Conservation (phyloP, 805 yeast species). For the Lachancea waltii region DNA sequence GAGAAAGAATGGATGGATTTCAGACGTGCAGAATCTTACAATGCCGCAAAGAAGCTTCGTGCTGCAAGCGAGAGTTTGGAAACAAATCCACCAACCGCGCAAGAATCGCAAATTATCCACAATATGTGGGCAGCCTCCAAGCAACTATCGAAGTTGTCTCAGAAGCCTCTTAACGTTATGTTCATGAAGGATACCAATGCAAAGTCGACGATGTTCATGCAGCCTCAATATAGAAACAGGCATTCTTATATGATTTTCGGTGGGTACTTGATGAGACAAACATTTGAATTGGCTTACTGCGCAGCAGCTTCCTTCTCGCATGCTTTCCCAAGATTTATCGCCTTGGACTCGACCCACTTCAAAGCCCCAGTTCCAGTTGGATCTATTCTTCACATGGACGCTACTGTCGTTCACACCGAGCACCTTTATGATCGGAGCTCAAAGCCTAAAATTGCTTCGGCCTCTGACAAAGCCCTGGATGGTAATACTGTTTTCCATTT, state of each 20-base stretch:
- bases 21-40: conserved; percentile 83
- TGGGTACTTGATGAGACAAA: conserved; percentile 85
- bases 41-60: conserved; percentile 74
- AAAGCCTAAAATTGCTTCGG: conserved; percentile 23
- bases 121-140: conserved; percentile 60
- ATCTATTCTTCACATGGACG: conserved; percentile 73
- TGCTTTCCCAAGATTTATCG: conserved; percentile 81
- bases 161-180: conserved; percentile 44
- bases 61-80: conserved; percentile 58
- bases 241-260: conserved; percentile 94
- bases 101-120: conserved; percentile 70
- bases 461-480: conserved; percentile 22
- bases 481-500: conserved; percentile 37
- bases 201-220: conserved; percentile 81
- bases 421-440: conserved; percentile 46
- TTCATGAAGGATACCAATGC: conserved; percentile 69
- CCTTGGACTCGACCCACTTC: conserved; percentile 86
- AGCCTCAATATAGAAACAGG: conserved; percentile 92
- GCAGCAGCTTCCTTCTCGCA: conserved; percentile 84
- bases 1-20: conserved; percentile 78
- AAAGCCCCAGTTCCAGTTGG: conserved; percentile 96
- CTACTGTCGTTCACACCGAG: conserved; percentile 81
- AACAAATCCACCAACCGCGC: conserved; percentile 66
- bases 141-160: conserved; percentile 28
- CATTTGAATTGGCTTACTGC: conserved; percentile 90